These are phyloP conservation scores for Sonneratia alba DNA, from an alignment of 345 rosid genomes.

Conservation along the genomic window DNA sequence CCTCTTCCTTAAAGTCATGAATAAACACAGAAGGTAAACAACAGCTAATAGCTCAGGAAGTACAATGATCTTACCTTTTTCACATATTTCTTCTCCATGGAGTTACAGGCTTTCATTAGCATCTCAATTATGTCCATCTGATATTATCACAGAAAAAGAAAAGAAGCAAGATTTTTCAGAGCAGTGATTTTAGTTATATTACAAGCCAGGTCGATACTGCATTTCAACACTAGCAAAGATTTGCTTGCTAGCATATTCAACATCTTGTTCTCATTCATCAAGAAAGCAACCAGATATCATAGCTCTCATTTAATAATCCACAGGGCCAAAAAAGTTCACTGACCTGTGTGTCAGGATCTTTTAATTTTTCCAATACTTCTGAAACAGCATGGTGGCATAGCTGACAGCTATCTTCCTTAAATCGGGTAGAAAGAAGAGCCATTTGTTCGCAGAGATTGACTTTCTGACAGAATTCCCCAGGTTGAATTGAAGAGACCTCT, in stretches of 20 bases:
- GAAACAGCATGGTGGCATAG: slow-evolving; percentile 63
- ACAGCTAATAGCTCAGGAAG: background rate
- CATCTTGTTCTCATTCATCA: background rate
- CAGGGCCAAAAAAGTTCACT: background rate
- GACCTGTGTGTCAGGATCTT: slow-evolving; percentile 94
- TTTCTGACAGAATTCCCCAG: slow-evolving; percentile 52
- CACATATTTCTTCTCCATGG: slow-evolving; percentile 43
- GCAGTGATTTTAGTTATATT: background rate
- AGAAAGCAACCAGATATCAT: background rate
- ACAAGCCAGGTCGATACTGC: background rate
- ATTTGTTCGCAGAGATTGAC: slow-evolving; percentile 52
- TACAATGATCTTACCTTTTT: slow-evolving; percentile 44
- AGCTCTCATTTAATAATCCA: background rate
- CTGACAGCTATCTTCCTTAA: slow-evolving; percentile 54
- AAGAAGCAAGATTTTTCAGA: background rate
- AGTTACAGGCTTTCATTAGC: slow-evolving; percentile 73
- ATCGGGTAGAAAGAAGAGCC: slow-evolving; percentile 25
- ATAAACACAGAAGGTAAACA: background rate
- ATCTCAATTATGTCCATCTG: slow-evolving; percentile 62
- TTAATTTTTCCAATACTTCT: slow-evolving; percentile 48
- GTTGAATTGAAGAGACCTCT: slow-evolving; percentile 39
- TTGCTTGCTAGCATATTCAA: background rate
- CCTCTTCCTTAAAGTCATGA: background rate
- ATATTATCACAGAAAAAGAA: background rate
- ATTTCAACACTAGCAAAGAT: background rate